Base-by-base conservation (phyloP, 495 filamentous ascomycete genomes). In the Trichoderma orchidacearum region DNA sequence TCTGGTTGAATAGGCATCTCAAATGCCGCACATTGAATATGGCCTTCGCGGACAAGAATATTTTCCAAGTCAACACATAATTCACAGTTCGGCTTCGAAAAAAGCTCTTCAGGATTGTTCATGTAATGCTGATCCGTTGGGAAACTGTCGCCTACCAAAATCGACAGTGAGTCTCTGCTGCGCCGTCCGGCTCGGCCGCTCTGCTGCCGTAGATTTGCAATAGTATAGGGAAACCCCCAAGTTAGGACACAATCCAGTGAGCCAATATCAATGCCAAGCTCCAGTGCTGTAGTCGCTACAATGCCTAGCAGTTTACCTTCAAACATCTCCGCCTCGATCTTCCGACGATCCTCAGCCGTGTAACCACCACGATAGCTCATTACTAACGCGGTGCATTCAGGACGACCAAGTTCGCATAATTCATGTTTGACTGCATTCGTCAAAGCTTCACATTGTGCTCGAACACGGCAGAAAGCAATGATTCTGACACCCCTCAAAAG, bases 301-400 rank as follows among this genome's bases (percentile, higher is more conserved):
- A 99, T 93, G 4, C 93, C 94, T 64, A 97, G 76, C 5, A 99
- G 73, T 62, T 90, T 89, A 0, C 93, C 93, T 51, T 95, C 89
- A 60, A 97, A 97, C 93, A 99, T 96, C 63, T 97, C 93, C 31
- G 77, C 84, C 69, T 99, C 93, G 51, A 99, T 97, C 51, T 76
- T 74, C 23, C 94, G 80, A 35, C 93, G 80, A 65, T 99, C 93
- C 72, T 96, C 92, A 12, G 93, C 84, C 11, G 90, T 95, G 66
- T 99, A 99, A 1, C 93, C 93, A 15, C 93, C 94, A 58, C 93
- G 80, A 66, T 99, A 99, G 0, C 90, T 89, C 90, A 96, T 96
- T 1, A 97, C 86, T 53, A 90, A 77, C 7, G 78, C 78, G 59
- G 82, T 84, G 38, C 87, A 80, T 64, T 94, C 91, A 8, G 76